These are phyloP conservation scores for Cercophora newfieldiana DNA, from an alignment of 495 filamentous ascomycete species.

Conservation along the genomic window DNA sequence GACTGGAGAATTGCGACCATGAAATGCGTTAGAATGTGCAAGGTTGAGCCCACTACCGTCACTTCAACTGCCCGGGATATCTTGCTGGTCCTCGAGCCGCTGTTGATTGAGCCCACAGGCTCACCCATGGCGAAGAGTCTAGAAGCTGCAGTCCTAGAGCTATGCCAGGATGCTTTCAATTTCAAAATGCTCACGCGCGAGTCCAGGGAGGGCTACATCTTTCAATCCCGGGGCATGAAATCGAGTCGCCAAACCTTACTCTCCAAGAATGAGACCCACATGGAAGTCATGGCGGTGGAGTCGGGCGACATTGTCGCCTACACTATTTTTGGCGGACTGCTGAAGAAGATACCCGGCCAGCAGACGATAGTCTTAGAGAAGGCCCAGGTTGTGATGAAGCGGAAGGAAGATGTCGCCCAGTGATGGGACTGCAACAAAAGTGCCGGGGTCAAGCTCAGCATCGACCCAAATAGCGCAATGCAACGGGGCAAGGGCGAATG, in stretches of 20 bases:
- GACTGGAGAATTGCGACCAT: neutral
- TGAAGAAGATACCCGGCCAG: too few species aligned
- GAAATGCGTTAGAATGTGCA: neutral
- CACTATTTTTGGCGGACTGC: neutral
- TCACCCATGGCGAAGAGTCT: neutral
- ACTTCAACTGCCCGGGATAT: neutral
- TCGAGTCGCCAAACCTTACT: too few species aligned
- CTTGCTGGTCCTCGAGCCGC: neutral
- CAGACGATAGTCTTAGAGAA: too few species aligned
- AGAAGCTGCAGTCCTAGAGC: neutral
- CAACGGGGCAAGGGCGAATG: neutral
- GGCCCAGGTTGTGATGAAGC: too few species aligned
- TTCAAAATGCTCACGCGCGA: neutral
- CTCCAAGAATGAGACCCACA: neutral
- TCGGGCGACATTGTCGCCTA: neutral
- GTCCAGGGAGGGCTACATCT: neutral
- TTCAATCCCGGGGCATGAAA: too few species aligned
- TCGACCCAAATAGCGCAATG: too few species aligned
- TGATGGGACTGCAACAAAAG: too few species aligned
- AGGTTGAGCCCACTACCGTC: neutral
- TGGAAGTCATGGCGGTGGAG: neutral
- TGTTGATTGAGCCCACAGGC: neutral
- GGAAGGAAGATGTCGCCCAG: neutral
- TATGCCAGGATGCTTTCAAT: neutral
- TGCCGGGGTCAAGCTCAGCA: too few species aligned